Base-by-base conservation (phyloP, 306 rosid species). In the Dalbergia cochinchinensis region DNA sequence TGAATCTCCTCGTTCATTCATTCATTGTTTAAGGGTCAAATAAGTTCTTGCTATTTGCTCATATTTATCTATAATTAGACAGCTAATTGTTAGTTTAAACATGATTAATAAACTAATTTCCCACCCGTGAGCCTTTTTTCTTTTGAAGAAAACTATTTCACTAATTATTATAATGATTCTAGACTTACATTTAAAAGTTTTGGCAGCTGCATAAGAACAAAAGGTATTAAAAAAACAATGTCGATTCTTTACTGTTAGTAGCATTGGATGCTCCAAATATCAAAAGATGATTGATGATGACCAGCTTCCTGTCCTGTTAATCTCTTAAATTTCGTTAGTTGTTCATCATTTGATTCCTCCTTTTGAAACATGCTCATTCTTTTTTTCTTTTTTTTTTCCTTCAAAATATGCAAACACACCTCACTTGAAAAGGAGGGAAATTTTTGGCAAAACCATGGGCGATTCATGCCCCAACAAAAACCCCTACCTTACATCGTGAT, bases 281-380 rank as follows among this genome's bases (percentile, higher is more conserved):
- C 48, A 50, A 73, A 51, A 82, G 51, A 59, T 37, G 79, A 80
- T 77, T 74, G 73, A 57, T 48, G 61, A 76, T 66, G 9, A 71
- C 45, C 65, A 44, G 19, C 9, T 44, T 44, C 13, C 16, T 61
- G 65, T 66, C 55, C 69, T 39, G 31, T 26, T 26, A 26, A 26
- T 73, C 64, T 71, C 54, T 6, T 34, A 22, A 39, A 51, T 78
- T 53, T 62, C 19, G 76, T 35, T 69, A 9, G 31, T 8, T 59
- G 13, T 50, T 64, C 74, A 62, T 71, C 80, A 45, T 82, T 61
- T 69, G 65, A 80, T 64, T 69, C 57, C 80, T 50, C 65, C 20
- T 50, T 78, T 75, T 57, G 73, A 78, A 91, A 87, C 77, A 82
- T 87, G 80, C 80, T 80, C 80, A 34, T 84, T 82, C 22, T 20